Evolutionary conservation across 495 filamentous ascomycete genomes (phyloP), one percentile per base, ranked within the genome.

Genomic region (Astrothelium macrocarpum): DNA sequence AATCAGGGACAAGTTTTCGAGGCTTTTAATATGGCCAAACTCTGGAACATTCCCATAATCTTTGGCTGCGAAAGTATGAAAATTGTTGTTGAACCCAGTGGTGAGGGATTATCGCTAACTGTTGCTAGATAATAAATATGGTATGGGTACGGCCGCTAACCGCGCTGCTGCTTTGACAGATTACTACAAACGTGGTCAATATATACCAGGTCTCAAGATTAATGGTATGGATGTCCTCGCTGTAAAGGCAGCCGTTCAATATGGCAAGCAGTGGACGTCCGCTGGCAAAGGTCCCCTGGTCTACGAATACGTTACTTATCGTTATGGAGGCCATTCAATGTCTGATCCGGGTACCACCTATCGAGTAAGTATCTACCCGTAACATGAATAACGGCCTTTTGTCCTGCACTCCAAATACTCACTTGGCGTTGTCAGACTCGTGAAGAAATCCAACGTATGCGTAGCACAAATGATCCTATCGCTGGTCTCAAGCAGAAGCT

Each of bases 111-210:
- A 34, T 36, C 29, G 63, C 69, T 70, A 66, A 71, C 59, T 36
- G 53, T 39, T 34, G 60, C 16, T 64, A 97, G 93, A 98, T 84
- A 98, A 98, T 87, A 97, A 98, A 80, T 98, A 98, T 79, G 94
- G 94, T 76, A 98, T 98, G 94, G 94, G 95, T 78, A 98, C 94
- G 60, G 90, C 94, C 62, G 94, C 94, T 66, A 88, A 89, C 74
- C 91, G 94, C 70, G 88, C 94, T 67, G 89, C 93, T 66, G 94
- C 94, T 67, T 78, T 96, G 69, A 97, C 94, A 73, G 95, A 98
- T 76, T 98, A 98, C 88, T 98, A 98, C 87, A 97, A 97, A 85
- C 95, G 94, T 78, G 94, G 94, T 66, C 94, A 98, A 81, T 98
- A 97, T 82, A 98, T 98, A 71, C 94, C 94, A 65, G 94, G 94